Base-by-base conservation (phyloP, 768 basidiomycete genomes). In the Boletus reticuloceps region DNA sequence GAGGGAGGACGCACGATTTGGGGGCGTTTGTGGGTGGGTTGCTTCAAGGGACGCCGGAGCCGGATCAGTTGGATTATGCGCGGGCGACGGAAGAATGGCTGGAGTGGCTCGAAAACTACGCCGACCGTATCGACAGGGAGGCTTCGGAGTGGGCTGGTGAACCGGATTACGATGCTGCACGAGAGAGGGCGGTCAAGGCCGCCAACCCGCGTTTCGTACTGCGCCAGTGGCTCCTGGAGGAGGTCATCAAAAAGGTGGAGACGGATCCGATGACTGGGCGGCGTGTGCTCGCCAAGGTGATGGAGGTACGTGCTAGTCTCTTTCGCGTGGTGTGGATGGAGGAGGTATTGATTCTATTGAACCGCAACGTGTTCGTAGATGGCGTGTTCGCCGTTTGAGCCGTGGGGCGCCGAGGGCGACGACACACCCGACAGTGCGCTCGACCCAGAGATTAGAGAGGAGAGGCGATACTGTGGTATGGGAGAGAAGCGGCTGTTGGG, bases 151-250 rank as follows among this genome's bases (percentile, higher is more conserved):
- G 84, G 82, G 58, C 36, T 51, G 62, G n/a, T 22, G 67, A 62
- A 17, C 53, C 40, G 25, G 76, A 79, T 40, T 64, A 76, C 36
- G 80, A 83, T 46, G 72, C 58, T 1, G 79, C 78, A 56, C 73
- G 86, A 49, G 71, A 76, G 54, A 70, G 64, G 14, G 83, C 77
- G 36, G 80, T 82, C 74, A 79, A 75, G 57, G 69, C 58, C 22
- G 83, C 78, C 29, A 99, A 99, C 67, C 97, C 97, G 17, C 78
- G 94, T 36, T 98, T 99, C 71, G 85, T 96, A 34, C 72, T 98
- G 55, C 77, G 97, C 56, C 97, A 98, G 72, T 98, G 97, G 97
- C 75, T 98, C 10, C 77, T 99, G 34, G 94, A 98, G 69, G 95
- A 98, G 65, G 87, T 91, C 22, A 98, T 98, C 66, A 71, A 73